Conservation (phyloP, 345 rosid species). For the Gossypium stocksii region DNA sequence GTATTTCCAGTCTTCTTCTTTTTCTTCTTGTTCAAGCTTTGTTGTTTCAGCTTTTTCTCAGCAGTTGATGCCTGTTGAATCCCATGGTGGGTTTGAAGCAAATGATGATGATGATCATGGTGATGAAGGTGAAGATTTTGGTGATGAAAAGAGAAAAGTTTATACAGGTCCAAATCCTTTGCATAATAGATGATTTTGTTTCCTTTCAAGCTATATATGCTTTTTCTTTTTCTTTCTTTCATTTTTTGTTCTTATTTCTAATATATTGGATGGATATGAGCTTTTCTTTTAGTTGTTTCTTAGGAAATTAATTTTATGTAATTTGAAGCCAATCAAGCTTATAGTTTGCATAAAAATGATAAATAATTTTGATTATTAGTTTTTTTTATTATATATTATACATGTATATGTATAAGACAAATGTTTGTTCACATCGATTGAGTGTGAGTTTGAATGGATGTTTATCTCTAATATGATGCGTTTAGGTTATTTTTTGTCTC, state of each 20-base stretch:
- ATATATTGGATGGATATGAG: conserved; percentile 5
- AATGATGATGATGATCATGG: background rate
- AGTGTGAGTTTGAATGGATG: too few relatives aligned
- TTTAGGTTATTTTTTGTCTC: too few relatives aligned
- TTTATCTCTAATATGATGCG: too few relatives aligned
- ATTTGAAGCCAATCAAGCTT: conserved; percentile 1
- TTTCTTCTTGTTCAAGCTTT: conserved; percentile 2
- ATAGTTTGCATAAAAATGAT: background rate
- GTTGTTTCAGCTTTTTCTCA: conserved; percentile 1
- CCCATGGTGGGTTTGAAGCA: conserved; percentile 7
- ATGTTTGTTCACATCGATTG: background rate
- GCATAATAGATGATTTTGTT: conserved; percentile 18
- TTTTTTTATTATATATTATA: background rate
- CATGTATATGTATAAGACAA: background rate
- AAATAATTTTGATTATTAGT: background rate
- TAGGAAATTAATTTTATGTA: background rate
- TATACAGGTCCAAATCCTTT: conserved; percentile 25
- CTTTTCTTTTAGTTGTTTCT: background rate
- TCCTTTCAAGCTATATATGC: background rate
- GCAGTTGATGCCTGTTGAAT: background rate
- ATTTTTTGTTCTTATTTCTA: background rate
- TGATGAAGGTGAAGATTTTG: conserved; percentile 1
- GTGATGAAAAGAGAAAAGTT: conserved; percentile 22
- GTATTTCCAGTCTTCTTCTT: background rate
- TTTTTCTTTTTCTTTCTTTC: too few relatives aligned